Percentiles rank a stretch among this genome's conserved stretches.
Conservation (phyloP, 2,329 filamentous ascomycete species). For the Ceratocystis diversiconidia region DNA sequence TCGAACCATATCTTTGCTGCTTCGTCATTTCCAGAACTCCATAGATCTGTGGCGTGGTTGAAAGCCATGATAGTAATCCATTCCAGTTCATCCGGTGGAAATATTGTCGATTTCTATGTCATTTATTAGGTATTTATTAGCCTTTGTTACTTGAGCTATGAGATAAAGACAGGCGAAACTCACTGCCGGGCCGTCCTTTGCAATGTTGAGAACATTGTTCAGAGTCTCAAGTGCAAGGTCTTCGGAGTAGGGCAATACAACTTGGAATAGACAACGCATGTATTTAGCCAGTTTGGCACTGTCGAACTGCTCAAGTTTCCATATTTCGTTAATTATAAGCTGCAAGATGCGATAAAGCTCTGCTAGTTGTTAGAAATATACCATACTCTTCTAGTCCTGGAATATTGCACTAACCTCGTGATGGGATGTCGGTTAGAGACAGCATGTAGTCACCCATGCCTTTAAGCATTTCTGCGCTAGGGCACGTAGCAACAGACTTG, state of each 20-base stretch:
- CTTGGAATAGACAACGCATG: slow-evolving; percentile 61
- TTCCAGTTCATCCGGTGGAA: slow-evolving; percentile 55
- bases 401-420: slow-evolving; percentile 31
- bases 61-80: slow-evolving; percentile 60
- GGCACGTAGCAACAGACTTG: slow-evolving; percentile 31
- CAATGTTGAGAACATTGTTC: slow-evolving; percentile 45
- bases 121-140: slow-evolving; percentile 11
- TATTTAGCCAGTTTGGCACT: slow-evolving; percentile 55
- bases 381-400: background rate
- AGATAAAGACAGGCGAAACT: slow-evolving; percentile 18
- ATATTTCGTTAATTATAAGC: slow-evolving; percentile 56
- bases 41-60: slow-evolving; percentile 58
- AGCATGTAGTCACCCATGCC: slow-evolving; percentile 53
- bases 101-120: slow-evolving; percentile 24
- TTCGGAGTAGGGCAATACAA: slow-evolving; percentile 44
- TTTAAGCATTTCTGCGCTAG: slow-evolving; percentile 37
- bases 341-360: slow-evolving; percentile 42
- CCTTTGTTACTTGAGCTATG: background rate
- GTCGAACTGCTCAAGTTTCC: slow-evolving; percentile 41
- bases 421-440: slow-evolving; percentile 34
- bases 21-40: slow-evolving; percentile 39
- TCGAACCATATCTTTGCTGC: slow-evolving; percentile 47
- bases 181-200: slow-evolving; percentile 36
- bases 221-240: slow-evolving; percentile 44
- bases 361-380: slow-evolving; percentile 22